phyloP scores from a whole-genome alignment of 108 stramenopile species.

The Pseudonitzschia pungens region DNA sequence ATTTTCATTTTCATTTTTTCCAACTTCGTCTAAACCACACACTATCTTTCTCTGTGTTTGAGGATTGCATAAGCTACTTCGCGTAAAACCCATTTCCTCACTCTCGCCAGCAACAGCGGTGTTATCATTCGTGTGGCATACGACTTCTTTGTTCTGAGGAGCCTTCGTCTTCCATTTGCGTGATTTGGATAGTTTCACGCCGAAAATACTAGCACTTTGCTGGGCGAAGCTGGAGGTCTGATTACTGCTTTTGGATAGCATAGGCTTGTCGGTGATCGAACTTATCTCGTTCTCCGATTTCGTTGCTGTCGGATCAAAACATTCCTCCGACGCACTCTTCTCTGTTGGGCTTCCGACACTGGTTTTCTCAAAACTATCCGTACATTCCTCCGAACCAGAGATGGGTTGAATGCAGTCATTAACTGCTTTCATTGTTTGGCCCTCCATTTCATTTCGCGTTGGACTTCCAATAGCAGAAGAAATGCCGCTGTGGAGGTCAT shows the following conservation, averaged over 20 bases:
- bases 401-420: neutral
- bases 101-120: neutral
- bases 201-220: conserved; percentile 13
- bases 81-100: neutral
- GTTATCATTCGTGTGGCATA: neutral
- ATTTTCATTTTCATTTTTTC: neutral
- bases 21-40: too few relatives aligned
- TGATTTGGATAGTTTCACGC: conserved; percentile 1
- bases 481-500: neutral
- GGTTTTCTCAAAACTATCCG: neutral
- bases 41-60: too few relatives aligned
- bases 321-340: neutral
- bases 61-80: neutral
- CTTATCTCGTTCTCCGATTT: neutral
- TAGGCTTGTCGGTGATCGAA: neutral
- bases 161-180: neutral
- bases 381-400: neutral
- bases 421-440: neutral
- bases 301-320: neutral
- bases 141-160: neutral
- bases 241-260: neutral
- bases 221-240: neutral
- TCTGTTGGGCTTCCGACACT: neutral
- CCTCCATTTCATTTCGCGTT: neutral
- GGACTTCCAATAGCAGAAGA: neutral